A percentile compares a stretch with the other conserved stretches of the same genome.
phyloP scores from a whole-genome alignment of 1,284 basidiomycete genomes.

The Marasmius fiardii region DNA sequence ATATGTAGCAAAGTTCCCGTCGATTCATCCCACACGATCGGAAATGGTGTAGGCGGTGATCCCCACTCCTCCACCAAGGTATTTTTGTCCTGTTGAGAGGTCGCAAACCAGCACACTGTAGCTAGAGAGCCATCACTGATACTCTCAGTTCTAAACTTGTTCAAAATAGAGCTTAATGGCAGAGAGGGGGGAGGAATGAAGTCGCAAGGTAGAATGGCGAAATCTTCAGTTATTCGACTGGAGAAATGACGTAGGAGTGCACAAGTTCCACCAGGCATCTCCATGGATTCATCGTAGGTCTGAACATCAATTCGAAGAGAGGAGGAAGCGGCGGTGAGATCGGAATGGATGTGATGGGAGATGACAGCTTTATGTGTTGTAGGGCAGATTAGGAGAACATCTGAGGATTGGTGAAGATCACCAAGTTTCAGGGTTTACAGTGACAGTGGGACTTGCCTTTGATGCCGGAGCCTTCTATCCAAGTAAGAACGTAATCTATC shows the following conservation, averaged over 20 bases:
- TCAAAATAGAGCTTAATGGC: slow-evolving; percentile 67
- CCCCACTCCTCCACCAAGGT: slow-evolving; percentile 65
- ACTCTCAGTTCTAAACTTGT: slow-evolving; percentile 77
- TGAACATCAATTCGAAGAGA: slow-evolving; percentile 70
- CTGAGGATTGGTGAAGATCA: slow-evolving; percentile 35
- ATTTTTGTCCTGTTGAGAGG: slow-evolving; percentile 50
- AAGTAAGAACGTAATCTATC: slow-evolving; percentile 80
- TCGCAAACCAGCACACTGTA: slow-evolving; percentile 77
- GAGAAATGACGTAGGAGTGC: slow-evolving; percentile 69
- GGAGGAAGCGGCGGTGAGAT: slow-evolving; percentile 53
- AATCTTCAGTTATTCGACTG: slow-evolving; percentile 71
- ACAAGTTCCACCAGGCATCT: slow-evolving; percentile 64
- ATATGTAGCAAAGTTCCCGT: slow-evolving; percentile 70
- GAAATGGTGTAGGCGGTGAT: slow-evolving; percentile 33
- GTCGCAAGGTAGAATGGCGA: slow-evolving; percentile 90
- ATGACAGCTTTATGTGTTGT: slow-evolving; percentile 69
- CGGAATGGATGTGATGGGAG: slow-evolving; percentile 79
- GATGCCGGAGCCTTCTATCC: slow-evolving; percentile 86
- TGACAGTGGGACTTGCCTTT: slow-evolving; percentile 51
- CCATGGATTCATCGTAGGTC: slow-evolving; percentile 69
- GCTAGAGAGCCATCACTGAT: slow-evolving; percentile 66
- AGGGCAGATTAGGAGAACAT: slow-evolving; percentile 84
- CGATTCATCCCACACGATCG: slow-evolving; percentile 65
- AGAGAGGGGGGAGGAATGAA: slow-evolving; percentile 77
- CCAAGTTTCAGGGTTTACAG: slow-evolving; percentile 12